Evolutionary conservation across 2,329 filamentous ascomycete genomes (phyloP), one percentile per base, ranked within the genome.

Genomic region (Pseudocercospora pini-densiflorae): DNA sequence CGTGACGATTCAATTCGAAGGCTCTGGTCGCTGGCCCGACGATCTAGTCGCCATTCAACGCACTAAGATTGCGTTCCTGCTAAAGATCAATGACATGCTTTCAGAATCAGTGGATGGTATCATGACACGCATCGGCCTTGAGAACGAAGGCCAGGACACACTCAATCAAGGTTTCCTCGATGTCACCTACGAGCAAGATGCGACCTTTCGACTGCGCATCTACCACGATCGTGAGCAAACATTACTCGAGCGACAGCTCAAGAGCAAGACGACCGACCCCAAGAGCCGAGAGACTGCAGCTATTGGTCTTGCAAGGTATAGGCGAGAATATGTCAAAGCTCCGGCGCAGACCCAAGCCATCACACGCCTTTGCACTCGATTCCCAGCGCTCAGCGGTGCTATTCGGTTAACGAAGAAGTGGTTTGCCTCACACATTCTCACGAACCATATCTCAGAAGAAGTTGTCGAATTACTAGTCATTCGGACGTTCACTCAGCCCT

Each of bases 11-110:
- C 94, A 94, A 75, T 98, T 99, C 73, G 95, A 99, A 80, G 92
- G 91, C 4, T 98, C 95, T 6, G 90, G 89, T 54, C 90, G 92
- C 72, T 99, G 95, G 95, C 95, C 95, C 0, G 94, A 98, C 76
- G 93, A 96, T 75, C 81, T 98, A 8, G 88, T 88, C 3, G 94
- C 94, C 5, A 97, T 98, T 63, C 95, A 99, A 78, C 89, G 93
- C 75, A 94, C 93, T 12, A 99, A 99, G 79, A 87, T 96, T 45
- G 95, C 96, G 3, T 97, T 99, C 76, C 84, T 92, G 9, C 79
- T 90, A 8, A 90, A 88, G 73, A 89, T 97, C 64, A 88, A 89
- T 59, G 88, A 90, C 60, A 85, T 95, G 3, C 81, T 97, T 3
- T 87, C 89, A 72, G 84, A 87, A 19, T 80, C 84, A 2, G 87